Conservation (phyloP, 768 basidiomycete genomes). For the Russula emetica region DNA sequence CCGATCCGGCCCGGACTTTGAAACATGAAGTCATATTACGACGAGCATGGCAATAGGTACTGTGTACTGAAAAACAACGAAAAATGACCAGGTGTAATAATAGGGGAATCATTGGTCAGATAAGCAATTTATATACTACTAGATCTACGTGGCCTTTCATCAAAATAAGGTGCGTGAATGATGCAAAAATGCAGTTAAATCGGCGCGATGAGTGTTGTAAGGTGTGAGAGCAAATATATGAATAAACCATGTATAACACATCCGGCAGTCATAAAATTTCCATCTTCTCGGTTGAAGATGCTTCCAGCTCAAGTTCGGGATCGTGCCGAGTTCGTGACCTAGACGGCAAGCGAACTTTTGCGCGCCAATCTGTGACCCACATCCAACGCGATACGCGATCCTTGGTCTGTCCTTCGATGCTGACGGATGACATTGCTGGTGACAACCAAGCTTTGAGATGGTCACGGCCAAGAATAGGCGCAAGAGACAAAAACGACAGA, state of each 20-base stretch:
- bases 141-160: constrained; percentile 23
- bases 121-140: constrained; percentile 24
- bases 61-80: constrained; percentile 12
- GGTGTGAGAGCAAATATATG: constrained; percentile 17
- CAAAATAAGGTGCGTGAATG: constrained; percentile 12
- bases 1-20: background rate
- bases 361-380: constrained; percentile 68
- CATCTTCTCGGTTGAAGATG: constrained; percentile 19
- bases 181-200: constrained; percentile 12
- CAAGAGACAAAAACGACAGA: constrained; percentile 77
- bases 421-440: constrained; percentile 28
- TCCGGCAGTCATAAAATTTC: constrained; percentile 9
- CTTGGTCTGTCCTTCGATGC: constrained; percentile 31
- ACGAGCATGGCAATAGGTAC: constrained; percentile 10
- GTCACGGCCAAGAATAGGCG: constrained; percentile 78
- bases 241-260: constrained; percentile 14
- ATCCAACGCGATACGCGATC: constrained; percentile 48
- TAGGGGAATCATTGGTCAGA: constrained; percentile 26
- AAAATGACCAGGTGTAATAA: constrained; percentile 16
- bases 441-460: constrained; percentile 56
- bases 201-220: constrained; percentile 19
- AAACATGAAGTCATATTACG: constrained; percentile 8
- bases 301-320: constrained; percentile 18
- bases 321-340: constrained; percentile 43
- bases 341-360: constrained; percentile 53